A percentile compares a stretch with the other conserved stretches of the same genome.
These are phyloP conservation scores for Phlebiopsis flavidoalba DNA, from an alignment of 768 basidiomycete species.

Conservation along the genomic window DNA sequence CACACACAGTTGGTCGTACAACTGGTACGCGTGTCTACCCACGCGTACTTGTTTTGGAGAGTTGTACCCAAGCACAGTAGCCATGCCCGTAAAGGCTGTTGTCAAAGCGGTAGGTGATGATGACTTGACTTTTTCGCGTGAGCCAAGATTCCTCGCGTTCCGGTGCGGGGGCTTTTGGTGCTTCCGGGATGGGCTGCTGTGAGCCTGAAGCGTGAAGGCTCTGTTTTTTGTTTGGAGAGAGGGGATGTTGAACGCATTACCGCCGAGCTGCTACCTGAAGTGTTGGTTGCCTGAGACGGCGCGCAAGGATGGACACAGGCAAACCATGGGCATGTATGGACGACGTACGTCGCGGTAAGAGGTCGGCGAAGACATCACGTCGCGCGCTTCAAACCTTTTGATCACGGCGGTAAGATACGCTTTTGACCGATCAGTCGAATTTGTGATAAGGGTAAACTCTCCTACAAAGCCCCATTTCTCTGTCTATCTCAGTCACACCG, in stretches of 20 bases:
- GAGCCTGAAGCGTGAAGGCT: not conserved
- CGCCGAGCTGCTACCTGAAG: not conserved
- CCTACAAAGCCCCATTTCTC: no score
- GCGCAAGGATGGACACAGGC: conserved; percentile 10
- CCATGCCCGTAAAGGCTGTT: conserved; percentile 40
- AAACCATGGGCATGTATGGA: conserved; percentile 3
- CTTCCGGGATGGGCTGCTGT: not conserved
- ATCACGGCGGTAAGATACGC: not conserved
- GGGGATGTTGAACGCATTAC: not conserved
- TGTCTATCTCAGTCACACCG: no score
- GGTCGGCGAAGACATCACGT: not conserved
- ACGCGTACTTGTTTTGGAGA: conserved; percentile 59
- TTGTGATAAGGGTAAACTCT: not conserved
- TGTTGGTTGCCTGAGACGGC: conserved; percentile 2
- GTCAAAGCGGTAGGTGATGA: conserved; percentile 42
- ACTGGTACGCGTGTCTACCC: conserved; percentile 47
- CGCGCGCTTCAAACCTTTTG: not conserved
- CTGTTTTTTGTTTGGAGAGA: not conserved
- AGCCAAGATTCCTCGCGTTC: conserved; percentile 38
- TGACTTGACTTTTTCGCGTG: conserved; percentile 43
- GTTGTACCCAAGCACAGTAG: conserved; percentile 52
- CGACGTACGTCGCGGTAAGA: not conserved
- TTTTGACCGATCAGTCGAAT: not conserved
- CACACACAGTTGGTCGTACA: conserved; percentile 59
- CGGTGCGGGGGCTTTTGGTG: not conserved